phyloP scores from a whole-genome alignment of 2,329 filamentous ascomycete genomes.

The Acrodontium crateriforme region DNA sequence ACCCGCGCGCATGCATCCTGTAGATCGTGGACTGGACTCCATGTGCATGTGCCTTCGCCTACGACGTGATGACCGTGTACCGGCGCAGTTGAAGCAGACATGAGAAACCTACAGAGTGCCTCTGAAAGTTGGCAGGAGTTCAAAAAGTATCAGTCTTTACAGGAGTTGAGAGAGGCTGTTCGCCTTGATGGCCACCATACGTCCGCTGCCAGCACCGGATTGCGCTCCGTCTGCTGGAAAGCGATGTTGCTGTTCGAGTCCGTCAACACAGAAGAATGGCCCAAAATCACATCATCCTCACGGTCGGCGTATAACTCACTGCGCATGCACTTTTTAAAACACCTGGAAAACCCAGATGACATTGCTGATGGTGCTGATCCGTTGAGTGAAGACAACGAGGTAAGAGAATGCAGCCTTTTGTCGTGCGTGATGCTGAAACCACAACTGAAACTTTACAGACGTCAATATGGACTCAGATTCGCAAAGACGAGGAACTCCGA shows the following conservation, averaged over 20 bases:
- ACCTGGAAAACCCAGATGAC: slow-evolving; percentile 72
- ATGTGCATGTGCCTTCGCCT: too few relatives aligned
- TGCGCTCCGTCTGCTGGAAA: slow-evolving; percentile 90
- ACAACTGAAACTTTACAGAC: slow-evolving; percentile 41
- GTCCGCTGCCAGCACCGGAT: slow-evolving; percentile 32
- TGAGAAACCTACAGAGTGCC: slow-evolving; percentile 21
- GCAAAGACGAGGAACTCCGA: slow-evolving; percentile 69
- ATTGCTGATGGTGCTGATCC: slow-evolving; percentile 66
- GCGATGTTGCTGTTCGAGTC: slow-evolving; percentile 67
- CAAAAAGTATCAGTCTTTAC: slow-evolving; percentile 14
- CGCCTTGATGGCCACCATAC: slow-evolving; percentile 12
- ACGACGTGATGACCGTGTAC: too few relatives aligned
- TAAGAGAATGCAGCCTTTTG: slow-evolving; percentile 32
- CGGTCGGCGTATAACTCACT: slow-evolving; percentile 62
- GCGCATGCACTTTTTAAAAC: slow-evolving; percentile 62
- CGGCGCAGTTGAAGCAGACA: too few relatives aligned
- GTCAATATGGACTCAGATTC: slow-evolving; percentile 83
- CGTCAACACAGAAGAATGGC: slow-evolving; percentile 53
- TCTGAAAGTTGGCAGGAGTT: slow-evolving; percentile 20
- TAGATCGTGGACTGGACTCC: too few relatives aligned
- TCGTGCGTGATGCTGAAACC: slow-evolving; percentile 16
- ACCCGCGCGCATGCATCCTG: too few relatives aligned
- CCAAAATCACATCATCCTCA: slow-evolving; percentile 49
- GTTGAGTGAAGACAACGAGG: slow-evolving; percentile 65
- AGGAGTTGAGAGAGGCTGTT: slow-evolving; percentile 18